Evolutionary conservation across 2,329 filamentous ascomycete species (phyloP).

Genomic region (Hymenoscyphus albidus): DNA sequence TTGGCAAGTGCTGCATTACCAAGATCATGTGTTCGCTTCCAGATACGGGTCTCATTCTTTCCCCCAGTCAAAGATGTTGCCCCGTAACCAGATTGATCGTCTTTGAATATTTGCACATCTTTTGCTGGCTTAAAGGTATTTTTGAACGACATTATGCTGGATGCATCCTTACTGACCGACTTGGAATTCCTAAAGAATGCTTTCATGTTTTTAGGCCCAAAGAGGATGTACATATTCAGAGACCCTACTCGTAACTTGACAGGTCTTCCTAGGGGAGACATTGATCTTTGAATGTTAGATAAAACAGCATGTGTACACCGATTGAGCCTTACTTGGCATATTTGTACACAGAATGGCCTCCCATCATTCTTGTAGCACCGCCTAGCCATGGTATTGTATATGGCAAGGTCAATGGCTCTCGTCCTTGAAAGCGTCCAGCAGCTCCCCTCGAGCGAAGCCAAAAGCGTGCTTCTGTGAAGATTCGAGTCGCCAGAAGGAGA

Average conservation of each 20-base stretch:
- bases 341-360: constrained; percentile 17
- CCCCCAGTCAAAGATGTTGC: constrained; percentile 10
- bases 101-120: constrained; percentile 10
- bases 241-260: constrained; percentile 13
- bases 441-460: constrained; percentile 18
- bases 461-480: constrained; percentile 18
- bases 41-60: constrained; percentile 16
- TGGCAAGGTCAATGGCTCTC: constrained; percentile 18
- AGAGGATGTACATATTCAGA: constrained; percentile 17
- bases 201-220: constrained; percentile 19
- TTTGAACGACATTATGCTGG: constrained; percentile 15
- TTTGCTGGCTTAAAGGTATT: constrained; percentile 16
- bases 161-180: constrained; percentile 14
- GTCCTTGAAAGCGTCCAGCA: constrained; percentile 15
- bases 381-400: constrained; percentile 19
- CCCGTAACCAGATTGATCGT: constrained; percentile 17
- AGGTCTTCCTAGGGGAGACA: constrained; percentile 8
- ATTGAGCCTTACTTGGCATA: constrained; percentile 16
- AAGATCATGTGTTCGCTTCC: constrained; percentile 17
- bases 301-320: not conserved
- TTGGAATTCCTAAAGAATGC: constrained; percentile 20
- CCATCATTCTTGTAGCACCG: constrained; percentile 11
- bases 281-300: not conserved
- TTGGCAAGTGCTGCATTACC: constrained; percentile 12
- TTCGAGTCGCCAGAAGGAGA: constrained; percentile 9